These are phyloP conservation scores for Aspergillus ostianus DNA, from an alignment of 495 filamentous ascomycete species.

Conservation along the genomic window DNA sequence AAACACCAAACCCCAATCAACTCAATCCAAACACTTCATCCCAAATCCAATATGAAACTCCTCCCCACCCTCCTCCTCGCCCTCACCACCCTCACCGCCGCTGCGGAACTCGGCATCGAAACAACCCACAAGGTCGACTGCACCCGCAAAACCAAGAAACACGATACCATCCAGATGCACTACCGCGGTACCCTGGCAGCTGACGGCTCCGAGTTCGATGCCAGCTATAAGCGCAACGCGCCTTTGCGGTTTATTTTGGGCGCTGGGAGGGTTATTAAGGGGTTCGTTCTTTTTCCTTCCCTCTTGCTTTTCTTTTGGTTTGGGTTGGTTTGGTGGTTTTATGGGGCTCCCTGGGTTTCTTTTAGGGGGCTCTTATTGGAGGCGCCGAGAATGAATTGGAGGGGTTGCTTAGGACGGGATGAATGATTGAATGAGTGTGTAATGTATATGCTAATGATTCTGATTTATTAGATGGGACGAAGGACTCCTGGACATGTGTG, in stretches of 20 bases:
- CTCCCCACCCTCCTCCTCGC: conserved; percentile 45
- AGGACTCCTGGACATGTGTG: conserved; percentile 91
- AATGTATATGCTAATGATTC: conserved; percentile 9
- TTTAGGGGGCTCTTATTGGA: no score
- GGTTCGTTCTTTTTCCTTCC: conserved; percentile 44
- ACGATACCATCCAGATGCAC: conserved; percentile 81
- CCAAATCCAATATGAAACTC: conserved; percentile 14
- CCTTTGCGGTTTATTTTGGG: conserved; percentile 82
- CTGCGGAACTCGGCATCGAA: conserved; percentile 69
- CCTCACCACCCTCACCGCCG: conserved; percentile 52
- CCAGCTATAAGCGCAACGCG: conserved; percentile 65
- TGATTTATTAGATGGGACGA: conserved; percentile 70
- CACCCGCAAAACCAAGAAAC: conserved; percentile 68
- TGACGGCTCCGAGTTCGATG: conserved; percentile 54
- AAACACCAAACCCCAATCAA: background rate
- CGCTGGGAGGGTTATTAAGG: conserved; percentile 80
- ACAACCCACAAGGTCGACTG: conserved; percentile 69
- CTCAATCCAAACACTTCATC: background rate
- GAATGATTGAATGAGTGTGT: background rate
- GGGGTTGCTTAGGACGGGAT: background rate
- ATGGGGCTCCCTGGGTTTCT: background rate
- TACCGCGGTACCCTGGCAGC: conserved; percentile 74
- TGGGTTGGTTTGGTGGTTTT: no score
- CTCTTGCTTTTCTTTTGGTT: background rate
- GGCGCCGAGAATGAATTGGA: background rate